Evolutionary conservation across 768 basidiomycete genomes (phyloP), one percentile per base, ranked within the genome.

Genomic region (Macrolepiota fuliginosa): DNA sequence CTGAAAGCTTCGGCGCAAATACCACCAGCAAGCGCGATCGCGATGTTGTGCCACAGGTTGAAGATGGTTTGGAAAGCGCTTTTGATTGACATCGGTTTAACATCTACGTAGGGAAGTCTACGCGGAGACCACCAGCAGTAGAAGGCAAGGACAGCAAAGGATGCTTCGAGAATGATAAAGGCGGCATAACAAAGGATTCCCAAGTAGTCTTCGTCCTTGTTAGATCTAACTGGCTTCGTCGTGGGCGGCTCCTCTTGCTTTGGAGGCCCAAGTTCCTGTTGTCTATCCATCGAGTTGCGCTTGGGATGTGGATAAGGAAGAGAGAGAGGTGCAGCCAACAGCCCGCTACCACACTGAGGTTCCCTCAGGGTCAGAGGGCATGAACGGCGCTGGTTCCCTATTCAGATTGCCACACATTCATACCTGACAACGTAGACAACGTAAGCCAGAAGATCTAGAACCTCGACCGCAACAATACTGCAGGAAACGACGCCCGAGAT

Each of bases 1-100:
- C 56, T 57, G 19, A 57, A 57, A 11, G 56, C 56, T 57, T 57
- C 56, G n/a, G 42, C 42, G 35, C 56, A 57, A 13, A 57, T 57
- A 10, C 45, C 13, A 10, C 17, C 45, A 11, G 29, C 46, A 2
- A 45, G 29, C 12, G 56, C 56, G 10, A 57, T 47, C 1, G 56
- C 56, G n/a, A 57, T 47, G 19, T 45, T 57, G n/a, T 57, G 56
- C 56, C 56, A 57, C 5, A 57, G 12, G 32, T 49, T 57, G 56
- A 40, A 40, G 24, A 40, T 54, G 11, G 37, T 54, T 25, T 54
- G 37, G 24, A 54, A 54, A 22, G 37, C 37, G 5, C 53, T 54
- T 25, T 54, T 54, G 37, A 40, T 17, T 15, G 37, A 22, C 53
- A 36, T 54, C 13, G 53, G 37, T 17, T 54, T n/a, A 10, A 54